Base-by-base conservation (phyloP, 2,329 filamentous ascomycete species). In the Penicillium crustosum region DNA sequence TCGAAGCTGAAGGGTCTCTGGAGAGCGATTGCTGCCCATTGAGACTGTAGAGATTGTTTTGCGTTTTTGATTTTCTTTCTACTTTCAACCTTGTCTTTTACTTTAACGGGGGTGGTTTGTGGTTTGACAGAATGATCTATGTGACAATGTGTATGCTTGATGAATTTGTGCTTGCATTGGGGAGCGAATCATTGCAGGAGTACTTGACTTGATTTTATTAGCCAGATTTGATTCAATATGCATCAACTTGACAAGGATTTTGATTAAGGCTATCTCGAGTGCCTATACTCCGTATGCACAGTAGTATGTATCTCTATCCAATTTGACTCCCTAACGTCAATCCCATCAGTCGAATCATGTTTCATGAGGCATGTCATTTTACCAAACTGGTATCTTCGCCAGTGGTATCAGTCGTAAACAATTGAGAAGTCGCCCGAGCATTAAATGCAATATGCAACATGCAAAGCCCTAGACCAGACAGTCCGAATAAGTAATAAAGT, bases 1-100 rank as follows among this genome's bases (percentile, higher is more conserved):
- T 70, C 71, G 21, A 73, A 65, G 31, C 47, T 74, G 50, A 74
- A 71, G 59, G 62, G 59, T n/a, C 23, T 74, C 47, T 58, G 71
- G 54, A 69, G 68, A 55, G 61, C 68, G 6, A 68, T 74, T 59
- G 60, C 64, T 61, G 71, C 66, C 36, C 62, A 71, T 49, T 73
- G 58, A 68, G 43, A 13, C n/a, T 6, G 13, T 25, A n/a, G 9
- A 23, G 9, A 27, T 42, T 49, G 15, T 5, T 49, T 25, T 29
- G 17, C 10, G 6, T 19, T 29, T 51, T 55, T 21, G 17, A 0
- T 2, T 52, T 57, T 57, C 7, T 35, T 55, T 59, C 55, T 45
- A 35, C 36, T 57, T 58, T 56, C 49, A 35, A 55, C 29, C 36
- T 55, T 61, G 51, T 63, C 50, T 55, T 59, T 61, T 56, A 43